Base-by-base conservation (phyloP, 768 basidiomycete genomes). In the Tulasnella sp. region DNA sequence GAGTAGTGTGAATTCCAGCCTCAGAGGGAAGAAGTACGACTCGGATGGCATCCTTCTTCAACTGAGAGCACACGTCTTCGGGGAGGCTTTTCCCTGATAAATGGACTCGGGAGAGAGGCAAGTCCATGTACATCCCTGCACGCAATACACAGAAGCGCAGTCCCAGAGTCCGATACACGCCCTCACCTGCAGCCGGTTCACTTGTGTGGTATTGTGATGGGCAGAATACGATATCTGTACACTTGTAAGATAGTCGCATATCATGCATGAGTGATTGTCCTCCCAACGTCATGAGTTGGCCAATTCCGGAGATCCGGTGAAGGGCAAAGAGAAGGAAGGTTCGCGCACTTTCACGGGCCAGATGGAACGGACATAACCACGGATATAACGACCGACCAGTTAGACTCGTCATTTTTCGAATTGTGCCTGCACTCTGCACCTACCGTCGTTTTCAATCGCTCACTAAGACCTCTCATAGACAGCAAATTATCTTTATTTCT, bases 361-460 rank as follows among this genome's bases (percentile, higher is more conserved):
- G 64, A 25, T 6, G 22, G 64, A 37, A 17, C 40, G 42, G 15
- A 14, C n/a, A n/a, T 42, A 8, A 8, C 34, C 7, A 25, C 68
- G 69, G 69, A 70, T 25, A 39, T 70, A 70, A 38, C 29, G 29
- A 70, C 15, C 31, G 22, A 36, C 34, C 49, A 52, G 42, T 73
- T 73, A 73, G 72, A 73, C 72, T 73, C 72, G 15, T 45, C 39
- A 73, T n/a, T 73, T 58, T 73, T 73, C 40, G 72, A 73, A 64
- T 25, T 34, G 31, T 64, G 29, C 58, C 58, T 64, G 58, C 58
- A 29, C 42, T 36, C 29, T 19, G 40, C 69, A 42, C 69, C 69
- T 31, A 38, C 22, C 67, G 64, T 31, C 58, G 17, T 64, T 31
- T 36, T 36, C 25, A 11, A n/a, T 31, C 25, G 22, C 36, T 69